These are phyloP conservation scores for Pseudopyrenochaeta lycopersici DNA, from an alignment of 2,329 filamentous ascomycete genomes.

Conservation along the genomic window DNA sequence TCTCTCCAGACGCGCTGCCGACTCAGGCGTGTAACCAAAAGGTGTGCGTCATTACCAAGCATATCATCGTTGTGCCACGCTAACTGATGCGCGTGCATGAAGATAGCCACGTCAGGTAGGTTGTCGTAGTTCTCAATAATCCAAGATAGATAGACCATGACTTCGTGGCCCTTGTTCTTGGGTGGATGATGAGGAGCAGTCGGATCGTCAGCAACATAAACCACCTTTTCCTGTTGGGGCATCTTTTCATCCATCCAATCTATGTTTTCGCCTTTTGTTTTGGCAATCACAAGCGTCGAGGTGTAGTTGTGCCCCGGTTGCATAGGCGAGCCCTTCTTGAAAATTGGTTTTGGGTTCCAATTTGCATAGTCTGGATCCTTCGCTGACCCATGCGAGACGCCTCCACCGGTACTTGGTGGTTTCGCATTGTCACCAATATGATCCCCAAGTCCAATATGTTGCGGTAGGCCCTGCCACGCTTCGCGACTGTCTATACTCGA, in stretches of 20 bases:
- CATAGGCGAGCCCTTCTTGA: conserved; percentile 41
- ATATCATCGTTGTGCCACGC: conserved; percentile 68
- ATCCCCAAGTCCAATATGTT: conserved; percentile 53
- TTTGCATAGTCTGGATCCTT: conserved; percentile 45
- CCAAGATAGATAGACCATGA: conserved; percentile 69
- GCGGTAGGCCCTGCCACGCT: conserved; percentile 51
- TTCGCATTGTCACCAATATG: conserved; percentile 28
- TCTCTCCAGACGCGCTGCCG: conserved; percentile 57
- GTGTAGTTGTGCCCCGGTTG: conserved; percentile 61
- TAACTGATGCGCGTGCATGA: conserved; percentile 68
- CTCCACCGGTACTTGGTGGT: conserved; percentile 15
- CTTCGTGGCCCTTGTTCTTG: conserved; percentile 69
- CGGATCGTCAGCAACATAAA: conserved; percentile 64
- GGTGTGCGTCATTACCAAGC: conserved; percentile 53
- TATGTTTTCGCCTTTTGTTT: conserved; percentile 61
- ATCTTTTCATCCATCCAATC: conserved; percentile 64
- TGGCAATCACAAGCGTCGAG: conserved; percentile 63
- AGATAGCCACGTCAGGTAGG: conserved; percentile 67
- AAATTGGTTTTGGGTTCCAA: conserved; percentile 49
- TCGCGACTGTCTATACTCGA: conserved; percentile 42
- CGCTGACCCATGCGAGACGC: conserved; percentile 9
- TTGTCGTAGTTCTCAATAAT: conserved; percentile 69
- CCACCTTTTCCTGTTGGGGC: conserved; percentile 55
- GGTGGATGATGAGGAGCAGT: conserved; percentile 59
- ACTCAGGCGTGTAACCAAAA: conserved; percentile 57